Percentiles rank a stretch among this genome's conserved stretches.
Conservation (phyloP, 75 land plant genomes). For the Pseudotsuga menziesii region DNA sequence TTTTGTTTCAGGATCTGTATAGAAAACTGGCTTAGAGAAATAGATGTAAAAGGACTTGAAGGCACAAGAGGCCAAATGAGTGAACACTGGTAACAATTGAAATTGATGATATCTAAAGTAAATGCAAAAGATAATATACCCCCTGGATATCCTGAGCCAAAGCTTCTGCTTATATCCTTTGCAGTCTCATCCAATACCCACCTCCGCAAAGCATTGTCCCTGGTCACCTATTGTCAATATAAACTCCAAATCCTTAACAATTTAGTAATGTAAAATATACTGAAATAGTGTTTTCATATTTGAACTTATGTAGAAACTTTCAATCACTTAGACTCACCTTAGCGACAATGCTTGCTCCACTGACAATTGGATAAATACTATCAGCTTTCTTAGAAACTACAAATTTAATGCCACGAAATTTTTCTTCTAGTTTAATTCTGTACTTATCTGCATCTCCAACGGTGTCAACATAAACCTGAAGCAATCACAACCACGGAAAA, state of each 20-base stretch:
- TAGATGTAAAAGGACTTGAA: not conserved
- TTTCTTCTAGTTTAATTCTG: slow-evolving; percentile 54
- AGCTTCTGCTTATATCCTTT: slow-evolving; percentile 52
- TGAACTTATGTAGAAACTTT: slow-evolving; percentile 3
- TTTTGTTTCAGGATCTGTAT: slow-evolving; percentile 87
- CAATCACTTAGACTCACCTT: slow-evolving; percentile 48
- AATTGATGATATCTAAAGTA: not conserved
- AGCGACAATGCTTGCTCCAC: slow-evolving; percentile 97
- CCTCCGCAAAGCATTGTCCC: slow-evolving; percentile 73
- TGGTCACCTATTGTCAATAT: slow-evolving; percentile 62
- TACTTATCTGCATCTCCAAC: slow-evolving; percentile 97
- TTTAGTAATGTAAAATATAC: not conserved
- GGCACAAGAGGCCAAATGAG: not conserved
- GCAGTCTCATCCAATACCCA: slow-evolving; percentile 84
- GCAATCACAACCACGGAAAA: not conserved
- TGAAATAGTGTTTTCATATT: not conserved
- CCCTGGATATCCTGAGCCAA: slow-evolving; percentile 99
- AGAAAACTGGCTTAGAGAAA: not conserved
- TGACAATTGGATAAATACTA: slow-evolving; percentile 95
- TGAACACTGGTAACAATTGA: not conserved
- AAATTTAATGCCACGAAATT: slow-evolving; percentile 87
- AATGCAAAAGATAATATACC: slow-evolving; percentile 34
- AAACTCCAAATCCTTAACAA: not conserved
- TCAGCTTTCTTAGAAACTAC: slow-evolving; percentile 97
- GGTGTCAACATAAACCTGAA: slow-evolving; percentile 93